A percentile compares a stretch with the other conserved stretches of the same genome.
Evolutionary conservation across 306 rosid genomes (phyloP).

Genomic region (Elaeagnus macrophylla): DNA sequence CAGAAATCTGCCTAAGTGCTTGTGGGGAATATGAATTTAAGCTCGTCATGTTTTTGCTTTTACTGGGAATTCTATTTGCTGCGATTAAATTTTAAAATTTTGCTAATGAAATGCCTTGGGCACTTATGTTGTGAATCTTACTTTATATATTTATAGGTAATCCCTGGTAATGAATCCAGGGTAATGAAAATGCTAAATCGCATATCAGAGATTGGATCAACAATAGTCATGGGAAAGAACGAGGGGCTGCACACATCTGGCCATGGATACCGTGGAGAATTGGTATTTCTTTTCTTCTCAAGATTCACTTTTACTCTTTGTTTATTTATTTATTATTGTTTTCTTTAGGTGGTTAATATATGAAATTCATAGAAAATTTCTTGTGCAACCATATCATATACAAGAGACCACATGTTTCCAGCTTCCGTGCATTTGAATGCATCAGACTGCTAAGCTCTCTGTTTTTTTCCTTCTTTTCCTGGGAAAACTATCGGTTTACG

Average conservation of each 20-base stretch:
- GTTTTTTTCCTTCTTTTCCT: no score
- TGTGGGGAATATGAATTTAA: no score
- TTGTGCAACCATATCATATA: no score
- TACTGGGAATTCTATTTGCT: no score
- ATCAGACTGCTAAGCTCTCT: no score
- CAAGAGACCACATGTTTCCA: no score
- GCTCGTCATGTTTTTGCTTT: no score
- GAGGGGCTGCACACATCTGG: conserved; percentile 93
- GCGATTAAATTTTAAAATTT: no score
- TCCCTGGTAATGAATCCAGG: conserved; percentile 96
- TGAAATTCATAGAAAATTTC: background rate
- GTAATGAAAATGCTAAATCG: conserved; percentile 96
- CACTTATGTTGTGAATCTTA: background rate
- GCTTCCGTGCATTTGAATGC: no score
- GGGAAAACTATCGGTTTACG: no score
- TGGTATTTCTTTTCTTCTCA: conserved; percentile 37
- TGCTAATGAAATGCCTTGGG: no score
- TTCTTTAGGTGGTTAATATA: background rate
- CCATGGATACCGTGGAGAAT: conserved; percentile 88
- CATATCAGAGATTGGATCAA: conserved; percentile 88
- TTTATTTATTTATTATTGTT: background rate
- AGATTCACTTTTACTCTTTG: background rate
- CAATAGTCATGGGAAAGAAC: conserved; percentile 83
- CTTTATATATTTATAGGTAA: conserved; percentile 41
- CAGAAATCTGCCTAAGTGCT: no score